Percentiles rank a stretch among this genome's conserved stretches.
Evolutionary conservation across 306 rosid genomes (phyloP).

Genomic region (Ziziphus jujuba): DNA sequence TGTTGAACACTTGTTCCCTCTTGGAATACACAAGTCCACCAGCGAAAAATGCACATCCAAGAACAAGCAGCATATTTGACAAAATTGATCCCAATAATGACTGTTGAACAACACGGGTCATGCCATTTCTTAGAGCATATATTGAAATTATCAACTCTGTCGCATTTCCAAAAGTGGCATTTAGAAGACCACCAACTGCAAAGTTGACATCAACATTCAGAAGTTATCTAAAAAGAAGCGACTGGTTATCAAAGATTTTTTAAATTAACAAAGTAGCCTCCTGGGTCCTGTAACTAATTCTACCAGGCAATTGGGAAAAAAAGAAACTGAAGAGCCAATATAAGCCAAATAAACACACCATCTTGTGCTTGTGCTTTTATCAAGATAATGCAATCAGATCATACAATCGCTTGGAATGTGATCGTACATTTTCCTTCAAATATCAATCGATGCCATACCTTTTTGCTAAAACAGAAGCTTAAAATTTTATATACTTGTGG

Average conservation of each 20-base stretch:
- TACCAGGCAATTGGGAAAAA: too few relatives aligned
- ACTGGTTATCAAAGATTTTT: not conserved
- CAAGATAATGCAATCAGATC: too few relatives aligned
- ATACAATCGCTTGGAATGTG: not conserved
- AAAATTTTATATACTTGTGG: not conserved
- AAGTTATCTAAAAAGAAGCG: not conserved
- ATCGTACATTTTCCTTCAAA: not conserved
- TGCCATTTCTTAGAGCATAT: slow-evolving; percentile 63
- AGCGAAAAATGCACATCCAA: slow-evolving; percentile 79
- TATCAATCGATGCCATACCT: not conserved
- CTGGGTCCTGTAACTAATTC: not conserved
- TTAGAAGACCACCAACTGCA: slow-evolving; percentile 88
- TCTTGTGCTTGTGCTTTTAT: too few relatives aligned
- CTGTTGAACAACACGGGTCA: slow-evolving; percentile 73
- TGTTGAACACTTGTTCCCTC: slow-evolving; percentile 72
- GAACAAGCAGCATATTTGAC: slow-evolving; percentile 85
- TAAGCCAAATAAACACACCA: too few relatives aligned
- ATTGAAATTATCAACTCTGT: slow-evolving; percentile 82
- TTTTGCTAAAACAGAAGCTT: not conserved
- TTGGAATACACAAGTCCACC: slow-evolving; percentile 66
- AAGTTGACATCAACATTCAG: not conserved
- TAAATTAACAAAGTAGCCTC: not conserved
- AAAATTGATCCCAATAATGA: slow-evolving; percentile 80
- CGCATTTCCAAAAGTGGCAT: slow-evolving; percentile 91
- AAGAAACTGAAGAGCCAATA: too few relatives aligned